Evolutionary conservation across 495 filamentous ascomycete genomes (phyloP).

Genomic region (Collariella sp.): DNA sequence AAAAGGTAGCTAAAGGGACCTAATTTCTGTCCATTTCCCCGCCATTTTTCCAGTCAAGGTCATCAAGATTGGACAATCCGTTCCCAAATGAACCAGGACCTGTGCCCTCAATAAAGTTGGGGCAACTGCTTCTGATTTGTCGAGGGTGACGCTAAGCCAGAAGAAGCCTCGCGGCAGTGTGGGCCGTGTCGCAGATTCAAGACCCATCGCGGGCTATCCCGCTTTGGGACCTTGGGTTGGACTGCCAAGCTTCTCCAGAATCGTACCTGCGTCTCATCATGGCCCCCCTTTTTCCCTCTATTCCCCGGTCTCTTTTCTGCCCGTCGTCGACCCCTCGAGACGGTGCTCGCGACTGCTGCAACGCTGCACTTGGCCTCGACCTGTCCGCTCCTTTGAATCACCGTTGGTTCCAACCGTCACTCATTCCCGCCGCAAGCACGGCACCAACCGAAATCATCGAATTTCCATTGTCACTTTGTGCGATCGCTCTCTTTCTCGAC

Average conservation of each 20-base stretch:
- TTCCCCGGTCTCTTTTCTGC: background rate
- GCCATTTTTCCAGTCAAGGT: too few species aligned
- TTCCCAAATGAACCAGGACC: too few species aligned
- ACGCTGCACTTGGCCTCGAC: background rate
- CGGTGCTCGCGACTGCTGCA: background rate
- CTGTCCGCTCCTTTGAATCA: slow-evolving; percentile 7
- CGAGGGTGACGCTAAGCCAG: too few species aligned
- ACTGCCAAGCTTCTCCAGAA: background rate
- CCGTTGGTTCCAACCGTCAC: background rate
- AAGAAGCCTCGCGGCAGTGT: background rate
- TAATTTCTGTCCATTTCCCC: too few species aligned
- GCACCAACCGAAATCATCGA: background rate
- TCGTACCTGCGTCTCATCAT: background rate
- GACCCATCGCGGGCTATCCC: slow-evolving; percentile 9
- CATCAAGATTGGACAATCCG: too few species aligned
- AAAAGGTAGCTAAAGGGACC: too few species aligned
- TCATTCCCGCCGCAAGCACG: slow-evolving; percentile 2
- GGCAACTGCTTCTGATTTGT: too few species aligned
- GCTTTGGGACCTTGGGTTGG: slow-evolving; percentile 3
- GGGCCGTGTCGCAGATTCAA: background rate
- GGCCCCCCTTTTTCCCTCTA: slow-evolving; percentile 7
- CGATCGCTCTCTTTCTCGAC: slow-evolving; percentile 6
- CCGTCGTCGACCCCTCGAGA: background rate
- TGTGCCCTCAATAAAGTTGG: too few species aligned
- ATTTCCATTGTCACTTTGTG: background rate